Percentiles rank a stretch among this genome's conserved stretches.
These are phyloP conservation scores for Candida maesae DNA, from an alignment of 805 yeast species.

Conservation along the genomic window DNA sequence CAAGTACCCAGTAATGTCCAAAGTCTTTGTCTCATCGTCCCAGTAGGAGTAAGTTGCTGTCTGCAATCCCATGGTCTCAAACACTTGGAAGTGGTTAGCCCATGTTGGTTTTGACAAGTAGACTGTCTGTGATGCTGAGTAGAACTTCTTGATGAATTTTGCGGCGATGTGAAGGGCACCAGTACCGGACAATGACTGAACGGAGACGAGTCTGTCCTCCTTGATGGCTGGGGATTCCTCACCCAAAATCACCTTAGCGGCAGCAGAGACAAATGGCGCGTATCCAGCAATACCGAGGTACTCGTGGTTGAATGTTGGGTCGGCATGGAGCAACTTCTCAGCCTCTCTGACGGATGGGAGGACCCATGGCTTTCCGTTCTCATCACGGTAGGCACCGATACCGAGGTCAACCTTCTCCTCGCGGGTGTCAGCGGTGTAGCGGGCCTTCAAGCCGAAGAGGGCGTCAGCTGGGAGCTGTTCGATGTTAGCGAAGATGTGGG, in stretches of 20 bases:
- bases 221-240: conserved; percentile 47
- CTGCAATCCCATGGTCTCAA: conserved; percentile 62
- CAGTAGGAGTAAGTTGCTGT: conserved; percentile 82
- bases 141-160: conserved; percentile 34
- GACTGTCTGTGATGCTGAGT: conserved; percentile 40
- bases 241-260: conserved; percentile 73
- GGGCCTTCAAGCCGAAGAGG: conserved; percentile 73
- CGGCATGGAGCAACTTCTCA: conserved; percentile 56
- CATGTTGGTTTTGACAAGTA: conserved; percentile 92
- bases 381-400: conserved; percentile 76
- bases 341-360: conserved; percentile 67
- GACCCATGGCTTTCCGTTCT: conserved; percentile 67
- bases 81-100: conserved; percentile 92
- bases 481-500: conserved; percentile 44
- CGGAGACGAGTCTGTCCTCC: conserved; percentile 50
- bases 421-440: conserved; percentile 56
- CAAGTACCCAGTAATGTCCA: conserved; percentile 69
- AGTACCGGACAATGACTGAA: conserved; percentile 82
- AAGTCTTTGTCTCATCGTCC: conserved; percentile 64
- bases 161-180: conserved; percentile 92
- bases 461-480: conserved; percentile 81
- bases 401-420: conserved; percentile 77
- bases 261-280: conserved; percentile 60
- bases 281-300: conserved; percentile 81
- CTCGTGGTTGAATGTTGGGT: conserved; percentile 74